Percentiles rank a stretch among this genome's conserved stretches.
phyloP scores from a whole-genome alignment of 176 grass and related monocot species.

The Oryza punctata region DNA sequence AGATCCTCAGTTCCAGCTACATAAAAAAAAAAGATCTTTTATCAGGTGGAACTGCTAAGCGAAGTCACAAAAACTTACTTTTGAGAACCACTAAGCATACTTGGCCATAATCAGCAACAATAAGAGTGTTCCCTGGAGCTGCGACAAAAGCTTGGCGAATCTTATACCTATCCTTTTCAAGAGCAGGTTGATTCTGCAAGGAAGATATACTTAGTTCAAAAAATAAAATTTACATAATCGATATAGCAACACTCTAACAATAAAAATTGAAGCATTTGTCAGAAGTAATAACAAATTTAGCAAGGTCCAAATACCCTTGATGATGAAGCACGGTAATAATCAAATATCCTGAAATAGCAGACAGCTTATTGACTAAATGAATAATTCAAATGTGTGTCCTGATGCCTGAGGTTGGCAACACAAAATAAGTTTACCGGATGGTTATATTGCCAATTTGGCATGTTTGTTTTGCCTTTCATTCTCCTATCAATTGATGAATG shows the following conservation, averaged over 20 bases:
- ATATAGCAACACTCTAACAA: neutral
- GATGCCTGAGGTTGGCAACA: neutral
- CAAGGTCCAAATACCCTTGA: neutral
- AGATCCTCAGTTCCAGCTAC: conserved; percentile 91
- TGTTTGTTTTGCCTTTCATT: too few species aligned
- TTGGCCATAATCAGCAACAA: conserved; percentile 97
- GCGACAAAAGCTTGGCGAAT: conserved; percentile 92
- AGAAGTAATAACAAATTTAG: conserved; percentile 33
- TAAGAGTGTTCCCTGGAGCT: conserved; percentile 85
- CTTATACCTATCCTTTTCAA: conserved; percentile 91
- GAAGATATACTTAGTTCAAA: conserved; percentile 9
- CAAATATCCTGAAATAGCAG: conserved; percentile 1
- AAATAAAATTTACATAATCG: neutral
- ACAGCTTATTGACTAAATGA: neutral
- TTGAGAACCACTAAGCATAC: conserved; percentile 43
- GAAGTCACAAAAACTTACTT: conserved; percentile 10
- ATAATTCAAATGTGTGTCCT: neutral
- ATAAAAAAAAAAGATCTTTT: conserved; percentile 25
- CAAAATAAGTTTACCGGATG: neutral
- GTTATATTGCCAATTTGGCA: neutral
- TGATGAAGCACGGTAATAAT: neutral
- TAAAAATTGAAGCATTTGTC: conserved; percentile 20
- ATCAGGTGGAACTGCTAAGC: conserved; percentile 17
- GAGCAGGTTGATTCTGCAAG: conserved; percentile 81
- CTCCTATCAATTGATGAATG: too few species aligned